phyloP scores from a whole-genome alignment of 2,329 filamentous ascomycete genomes.

The Cladobotryum mycophilum region DNA sequence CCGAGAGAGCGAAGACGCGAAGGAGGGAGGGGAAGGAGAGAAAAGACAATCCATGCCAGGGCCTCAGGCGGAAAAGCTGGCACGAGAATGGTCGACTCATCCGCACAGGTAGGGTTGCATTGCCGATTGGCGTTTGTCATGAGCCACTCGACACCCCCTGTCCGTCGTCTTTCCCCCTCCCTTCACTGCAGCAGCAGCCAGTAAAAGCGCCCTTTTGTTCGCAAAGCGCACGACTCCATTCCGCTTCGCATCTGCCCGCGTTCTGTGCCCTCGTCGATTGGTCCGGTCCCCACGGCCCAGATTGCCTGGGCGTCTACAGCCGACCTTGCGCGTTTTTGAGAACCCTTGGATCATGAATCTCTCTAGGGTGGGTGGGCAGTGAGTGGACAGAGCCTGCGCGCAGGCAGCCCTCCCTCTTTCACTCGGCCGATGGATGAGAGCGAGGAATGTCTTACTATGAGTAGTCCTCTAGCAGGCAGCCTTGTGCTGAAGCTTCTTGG shows the following conservation, averaged over 20 bases:
- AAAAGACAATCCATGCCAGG: no score
- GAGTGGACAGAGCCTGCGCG: no score
- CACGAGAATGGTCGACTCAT: no score
- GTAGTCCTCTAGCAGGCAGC: no score
- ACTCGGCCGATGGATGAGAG: no score
- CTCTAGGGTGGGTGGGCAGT: no score
- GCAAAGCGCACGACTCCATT: not conserved
- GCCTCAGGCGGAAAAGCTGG: no score
- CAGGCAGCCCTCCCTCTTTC: no score
- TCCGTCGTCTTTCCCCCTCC: not conserved
- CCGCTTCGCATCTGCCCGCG: not conserved
- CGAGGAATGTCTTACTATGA: no score
- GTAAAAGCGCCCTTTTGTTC: not conserved
- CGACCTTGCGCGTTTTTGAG: not conserved
- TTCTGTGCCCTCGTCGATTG: not conserved
- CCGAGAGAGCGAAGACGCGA: no score
- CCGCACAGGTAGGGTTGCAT: slow-evolving; percentile 2
- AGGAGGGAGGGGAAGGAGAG: no score
- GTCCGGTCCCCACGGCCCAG: not conserved
- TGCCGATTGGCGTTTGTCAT: not conserved
- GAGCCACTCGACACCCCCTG: not conserved
- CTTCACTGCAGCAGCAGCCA: not conserved
- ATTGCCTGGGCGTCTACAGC: not conserved
- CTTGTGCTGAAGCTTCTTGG: no score
- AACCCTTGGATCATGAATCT: not conserved